Base-by-base conservation (phyloP, 345 rosid species). In the Raphanus raphanistrum region DNA sequence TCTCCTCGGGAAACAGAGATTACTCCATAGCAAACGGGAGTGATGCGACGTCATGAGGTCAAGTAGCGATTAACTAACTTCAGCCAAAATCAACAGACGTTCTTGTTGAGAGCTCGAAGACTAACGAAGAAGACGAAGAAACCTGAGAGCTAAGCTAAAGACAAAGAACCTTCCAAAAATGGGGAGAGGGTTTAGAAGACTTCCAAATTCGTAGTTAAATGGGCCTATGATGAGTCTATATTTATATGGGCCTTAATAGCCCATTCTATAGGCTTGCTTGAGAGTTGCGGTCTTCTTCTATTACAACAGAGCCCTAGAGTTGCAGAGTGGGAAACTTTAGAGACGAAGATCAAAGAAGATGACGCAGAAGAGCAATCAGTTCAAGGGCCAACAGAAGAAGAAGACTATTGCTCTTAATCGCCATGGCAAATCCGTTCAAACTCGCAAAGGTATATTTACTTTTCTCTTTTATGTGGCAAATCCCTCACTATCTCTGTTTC, bases 321-420 rank as follows among this genome's bases (percentile, higher is more conserved):
- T 45, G 5, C 27, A 54, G 41, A 35, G 36, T 43, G 68, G 55
- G n/a, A 70, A 67, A 70, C 83, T 83, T 82, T 58, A 76, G 72
- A 73, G 28, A 25, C 13, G 52, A 70, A 28, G 76, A 65, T 31
- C 78, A 73, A 66, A 75, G 89, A 92, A 75, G 89, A 94, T 94
- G 98, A 90, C 97, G 79, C 98, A 94, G 87, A 94, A 89, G 80
- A 85, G 84, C 63, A 80, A 77, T 73, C 90, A 83, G 12, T 94
- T 92, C 89, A 94, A 94, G 80, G 98, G 98, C 12, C 85, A 92
- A 38, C 81, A 86, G 87, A 92, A 89, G 86, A 87, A 76, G 87
- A 92, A 94, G 76, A 29, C 85, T 2, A 66, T 90, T 16, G 88
- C 93, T 70, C 87, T 85, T 1, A 94, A 74, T 81, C 98, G 97